Conservation (phyloP, 2,329 filamentous ascomycete genomes). For the Teratosphaeria epicoccoides region DNA sequence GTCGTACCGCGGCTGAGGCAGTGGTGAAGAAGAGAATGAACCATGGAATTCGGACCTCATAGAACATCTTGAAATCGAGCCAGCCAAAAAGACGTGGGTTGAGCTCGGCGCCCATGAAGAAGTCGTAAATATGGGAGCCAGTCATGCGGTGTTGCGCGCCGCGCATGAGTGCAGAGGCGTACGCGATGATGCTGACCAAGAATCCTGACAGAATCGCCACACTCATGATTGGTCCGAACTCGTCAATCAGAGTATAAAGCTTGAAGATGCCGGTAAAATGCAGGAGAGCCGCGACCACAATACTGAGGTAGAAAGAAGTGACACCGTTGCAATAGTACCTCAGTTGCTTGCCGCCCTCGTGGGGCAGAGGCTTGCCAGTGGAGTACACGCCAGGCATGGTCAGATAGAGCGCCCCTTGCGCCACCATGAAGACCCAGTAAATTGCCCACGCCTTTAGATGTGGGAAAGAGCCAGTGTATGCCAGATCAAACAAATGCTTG, state of each 20-base stretch:
- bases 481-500: slow-evolving; percentile 57
- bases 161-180: slow-evolving; percentile 69
- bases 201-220: slow-evolving; percentile 90
- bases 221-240: slow-evolving; percentile 86
- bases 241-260: slow-evolving; percentile 83
- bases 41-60: slow-evolving; percentile 86
- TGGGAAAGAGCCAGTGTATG: slow-evolving; percentile 78
- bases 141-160: slow-evolving; percentile 90
- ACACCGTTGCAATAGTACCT: slow-evolving; percentile 91
- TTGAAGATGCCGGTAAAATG: slow-evolving; percentile 80
- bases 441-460: slow-evolving; percentile 74
- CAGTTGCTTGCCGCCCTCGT: slow-evolving; percentile 74
- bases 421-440: slow-evolving; percentile 88
- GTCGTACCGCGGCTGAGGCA: slow-evolving; percentile 64
- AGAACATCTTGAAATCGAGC: slow-evolving; percentile 91
- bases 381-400: slow-evolving; percentile 76
- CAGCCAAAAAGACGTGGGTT: slow-evolving; percentile 69
- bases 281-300: slow-evolving; percentile 56
- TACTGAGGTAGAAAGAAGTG: slow-evolving; percentile 77
- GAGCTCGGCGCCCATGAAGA: slow-evolving; percentile 82
- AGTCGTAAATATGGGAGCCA: slow-evolving; percentile 68
- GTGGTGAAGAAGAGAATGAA: slow-evolving; percentile 76
- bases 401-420: slow-evolving; percentile 74
- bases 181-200: slow-evolving; percentile 70
- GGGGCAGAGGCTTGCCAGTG: slow-evolving; percentile 77